A percentile compares a stretch with the other conserved stretches of the same genome.
These are phyloP conservation scores for Dryas integrifolia DNA, from an alignment of 331 rosid genomes.

Conservation along the genomic window DNA sequence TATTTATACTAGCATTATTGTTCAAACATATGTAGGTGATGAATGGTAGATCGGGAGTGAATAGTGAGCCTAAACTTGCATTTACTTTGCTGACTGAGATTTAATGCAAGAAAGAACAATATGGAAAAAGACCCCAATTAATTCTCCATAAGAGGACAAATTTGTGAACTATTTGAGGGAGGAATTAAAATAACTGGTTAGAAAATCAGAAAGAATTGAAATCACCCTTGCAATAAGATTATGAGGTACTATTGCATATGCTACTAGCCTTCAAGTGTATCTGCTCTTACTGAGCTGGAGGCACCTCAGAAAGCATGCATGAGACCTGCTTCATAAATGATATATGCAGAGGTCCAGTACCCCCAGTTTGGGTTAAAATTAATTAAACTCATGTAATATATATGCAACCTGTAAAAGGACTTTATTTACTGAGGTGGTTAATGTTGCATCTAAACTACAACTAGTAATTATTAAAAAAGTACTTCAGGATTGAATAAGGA, in stretches of 20 bases:
- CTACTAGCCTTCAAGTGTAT: slow-evolving; percentile 19
- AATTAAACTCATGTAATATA: background rate
- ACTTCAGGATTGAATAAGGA: background rate
- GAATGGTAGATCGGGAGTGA: background rate
- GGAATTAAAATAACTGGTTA: background rate
- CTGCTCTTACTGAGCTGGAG: slow-evolving; percentile 5
- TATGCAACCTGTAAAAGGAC: background rate
- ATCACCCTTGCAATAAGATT: slow-evolving; percentile 24
- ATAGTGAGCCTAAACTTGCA: background rate
- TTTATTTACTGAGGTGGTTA: background rate
- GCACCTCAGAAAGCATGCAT: slow-evolving; percentile 26
- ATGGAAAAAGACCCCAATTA: slow-evolving; percentile 28
- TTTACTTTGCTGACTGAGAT: slow-evolving; percentile 25
- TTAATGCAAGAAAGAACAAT: slow-evolving; percentile 27
- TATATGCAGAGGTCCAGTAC: slow-evolving; percentile 18
- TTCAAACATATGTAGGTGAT: background rate
- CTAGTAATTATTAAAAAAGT: background rate
- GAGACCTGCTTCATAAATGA: slow-evolving; percentile 17
- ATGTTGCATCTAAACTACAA: background rate
- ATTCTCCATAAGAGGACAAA: slow-evolving; percentile 25
- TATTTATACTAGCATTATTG: too few relatives aligned
- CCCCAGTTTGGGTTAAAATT: background rate
- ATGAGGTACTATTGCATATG: slow-evolving; percentile 15
- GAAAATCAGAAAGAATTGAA: slow-evolving; percentile 15
- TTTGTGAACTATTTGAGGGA: slow-evolving; percentile 29